Conservation (phyloP, 2,329 filamentous ascomycete species). For the Diaporthe citrichinensis region DNA sequence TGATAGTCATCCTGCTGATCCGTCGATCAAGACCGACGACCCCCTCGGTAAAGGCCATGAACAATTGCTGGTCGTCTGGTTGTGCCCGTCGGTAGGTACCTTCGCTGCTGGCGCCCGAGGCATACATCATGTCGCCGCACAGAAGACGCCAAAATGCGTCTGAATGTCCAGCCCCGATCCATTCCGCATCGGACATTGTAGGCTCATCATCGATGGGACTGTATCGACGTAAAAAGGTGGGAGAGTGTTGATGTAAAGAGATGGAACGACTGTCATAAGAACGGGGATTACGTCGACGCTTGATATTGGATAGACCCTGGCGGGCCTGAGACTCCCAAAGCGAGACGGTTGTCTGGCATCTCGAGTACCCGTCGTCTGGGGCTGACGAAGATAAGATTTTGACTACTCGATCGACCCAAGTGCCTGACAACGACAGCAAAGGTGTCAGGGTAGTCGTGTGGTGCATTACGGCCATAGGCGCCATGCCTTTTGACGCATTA, state of each 20-base stretch:
- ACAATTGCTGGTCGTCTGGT: background rate
- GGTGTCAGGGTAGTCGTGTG: background rate
- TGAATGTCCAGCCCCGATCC: background rate
- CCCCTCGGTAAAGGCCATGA: background rate
- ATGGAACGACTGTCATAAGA: too few species aligned
- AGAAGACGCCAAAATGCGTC: background rate
- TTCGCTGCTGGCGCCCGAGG: background rate
- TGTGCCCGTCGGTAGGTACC: background rate
- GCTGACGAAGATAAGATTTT: background rate
- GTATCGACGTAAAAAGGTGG: too few species aligned
- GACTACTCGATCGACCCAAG: background rate
- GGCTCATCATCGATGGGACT: too few species aligned
- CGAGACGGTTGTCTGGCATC: background rate
- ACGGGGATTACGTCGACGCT: too few species aligned
- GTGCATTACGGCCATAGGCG: background rate
- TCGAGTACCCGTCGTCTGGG: slow-evolving; percentile 14
- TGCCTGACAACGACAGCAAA: background rate
- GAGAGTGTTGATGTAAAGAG: too few species aligned
- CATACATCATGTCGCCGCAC: background rate
- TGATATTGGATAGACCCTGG: too few species aligned
- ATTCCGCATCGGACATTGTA: too few species aligned
- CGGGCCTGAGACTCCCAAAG: background rate
- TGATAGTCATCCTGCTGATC: background rate
- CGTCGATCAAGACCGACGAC: background rate
- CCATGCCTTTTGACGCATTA: background rate